These are phyloP conservation scores for Drosera capensis DNA, from an alignment of 148 eudicot species.

Conservation along the genomic window DNA sequence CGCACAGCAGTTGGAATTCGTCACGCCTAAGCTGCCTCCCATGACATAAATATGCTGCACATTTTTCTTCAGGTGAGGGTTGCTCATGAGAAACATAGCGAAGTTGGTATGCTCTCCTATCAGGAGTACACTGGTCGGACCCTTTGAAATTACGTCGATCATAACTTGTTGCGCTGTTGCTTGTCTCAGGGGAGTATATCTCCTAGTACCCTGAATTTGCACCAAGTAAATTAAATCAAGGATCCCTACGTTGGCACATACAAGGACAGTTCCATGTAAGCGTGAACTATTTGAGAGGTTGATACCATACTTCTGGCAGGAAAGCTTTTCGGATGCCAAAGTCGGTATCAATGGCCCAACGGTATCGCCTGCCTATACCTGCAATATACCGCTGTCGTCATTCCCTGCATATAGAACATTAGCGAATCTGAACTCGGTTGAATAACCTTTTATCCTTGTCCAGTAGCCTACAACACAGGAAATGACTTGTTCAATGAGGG, in stretches of 20 bases:
- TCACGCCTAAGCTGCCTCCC: constrained; percentile 77
- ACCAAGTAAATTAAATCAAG: background rate
- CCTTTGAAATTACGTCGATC: constrained; percentile 55
- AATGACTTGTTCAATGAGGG: constrained; percentile 51
- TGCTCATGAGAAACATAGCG: constrained; percentile 62
- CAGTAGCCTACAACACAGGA: background rate
- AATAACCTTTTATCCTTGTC: background rate
- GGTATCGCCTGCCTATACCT: constrained; percentile 83
- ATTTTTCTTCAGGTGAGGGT: constrained; percentile 74
- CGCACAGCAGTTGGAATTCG: constrained; percentile 61
- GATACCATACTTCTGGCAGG: constrained; percentile 59
- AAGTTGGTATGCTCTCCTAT: constrained; percentile 69
- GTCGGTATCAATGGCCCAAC: constrained; percentile 52
- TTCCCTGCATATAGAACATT: constrained; percentile 29
- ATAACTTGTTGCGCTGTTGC: constrained; percentile 73
- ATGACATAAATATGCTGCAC: constrained; percentile 59
- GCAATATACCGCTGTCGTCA: constrained; percentile 64
- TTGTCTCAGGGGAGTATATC: constrained; percentile 52
- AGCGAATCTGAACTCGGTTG: background rate
- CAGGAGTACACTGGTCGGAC: constrained; percentile 52
- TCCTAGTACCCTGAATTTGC: constrained; percentile 52
- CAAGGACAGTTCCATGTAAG: background rate
- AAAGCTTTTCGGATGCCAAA: constrained; percentile 58
- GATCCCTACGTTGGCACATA: background rate
- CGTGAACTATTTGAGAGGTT: background rate